These are phyloP conservation scores for Heritiera littoralis DNA, from an alignment of 345 rosid species.

Conservation along the genomic window DNA sequence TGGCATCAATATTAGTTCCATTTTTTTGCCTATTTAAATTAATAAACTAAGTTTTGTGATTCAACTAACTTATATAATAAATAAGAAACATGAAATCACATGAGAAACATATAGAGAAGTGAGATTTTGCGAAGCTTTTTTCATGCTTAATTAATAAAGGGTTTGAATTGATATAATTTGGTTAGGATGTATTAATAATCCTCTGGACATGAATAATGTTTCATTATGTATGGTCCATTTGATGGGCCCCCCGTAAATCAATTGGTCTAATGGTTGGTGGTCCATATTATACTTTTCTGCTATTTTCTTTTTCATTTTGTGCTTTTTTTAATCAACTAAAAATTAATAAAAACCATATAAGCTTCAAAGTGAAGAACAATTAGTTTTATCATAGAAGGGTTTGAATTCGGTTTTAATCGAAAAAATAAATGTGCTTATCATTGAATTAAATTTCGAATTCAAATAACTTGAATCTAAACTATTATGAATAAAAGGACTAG, in stretches of 20 bases:
- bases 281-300: neutral
- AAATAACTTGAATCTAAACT: neutral
- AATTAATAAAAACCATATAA: neutral
- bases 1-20: neutral
- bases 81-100: conserved; percentile 6
- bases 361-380: neutral
- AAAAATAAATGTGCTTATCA: no score
- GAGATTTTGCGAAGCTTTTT: neutral
- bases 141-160: neutral
- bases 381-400: no score
- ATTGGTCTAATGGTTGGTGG: neutral
- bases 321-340: neutral
- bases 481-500: no score
- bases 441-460: no score
- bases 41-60: neutral
- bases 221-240: conserved; percentile 13
- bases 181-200: neutral
- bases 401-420: no score
- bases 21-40: neutral
- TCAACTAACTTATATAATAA: conserved; percentile 10
- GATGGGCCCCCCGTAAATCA: neutral
- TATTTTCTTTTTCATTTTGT: neutral
- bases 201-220: conserved; percentile 7
- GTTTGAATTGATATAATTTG: conserved; percentile 5
- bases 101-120: neutral